Evolutionary conservation across 2,329 filamentous ascomycete species (phyloP), one percentile per base, ranked within the genome.

Genomic region (Ceratocystis eucalypticola): DNA sequence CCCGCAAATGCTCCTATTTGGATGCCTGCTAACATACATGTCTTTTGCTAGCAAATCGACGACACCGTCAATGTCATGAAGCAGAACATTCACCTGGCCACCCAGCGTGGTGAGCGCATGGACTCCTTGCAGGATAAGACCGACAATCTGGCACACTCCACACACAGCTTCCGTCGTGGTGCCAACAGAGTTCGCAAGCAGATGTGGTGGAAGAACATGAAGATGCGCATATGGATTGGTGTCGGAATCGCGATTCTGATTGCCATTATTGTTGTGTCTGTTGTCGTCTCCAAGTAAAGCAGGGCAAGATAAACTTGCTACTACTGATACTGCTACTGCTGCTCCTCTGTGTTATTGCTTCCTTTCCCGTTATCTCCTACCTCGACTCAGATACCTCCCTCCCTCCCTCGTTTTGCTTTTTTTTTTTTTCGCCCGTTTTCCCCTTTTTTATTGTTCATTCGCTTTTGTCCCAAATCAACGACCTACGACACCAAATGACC

Each of bases 191-290:
- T 99, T 72, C 87, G 94, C 77, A 93, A 92, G 82, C 87, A 96
- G 78, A 97, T 97, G 93, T 97, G 93, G 93, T 97, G 92, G 93
- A 97, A 97, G 84, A 93, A 97, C 75, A 96, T 96, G 91, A 97
- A 97, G 86, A 99, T 99, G 94, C 87, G 94, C 77, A 94, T 96
- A 82, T 97, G 93, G 79, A 81, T 99, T 72, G 88, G 96, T 74
- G 82, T 87, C 68, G 94, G 92, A 73, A 88, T 99, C 77, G 88
- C 97, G 76, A 84, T 97, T 71, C 82, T 99, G 72, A 84, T 99
- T 71, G 80, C 96, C 72, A 84, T 99, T 76, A 97, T 99, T 76
- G 94, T 99, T 74, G 86, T 97, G 72, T 94, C 94, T 71, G 82
- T 88, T 71, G 91, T 25, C 17, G 5, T 64, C 17, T 41, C 37